Evolutionary conservation across 495 filamentous ascomycete species (phyloP).

Genomic region (Cercophora samala): DNA sequence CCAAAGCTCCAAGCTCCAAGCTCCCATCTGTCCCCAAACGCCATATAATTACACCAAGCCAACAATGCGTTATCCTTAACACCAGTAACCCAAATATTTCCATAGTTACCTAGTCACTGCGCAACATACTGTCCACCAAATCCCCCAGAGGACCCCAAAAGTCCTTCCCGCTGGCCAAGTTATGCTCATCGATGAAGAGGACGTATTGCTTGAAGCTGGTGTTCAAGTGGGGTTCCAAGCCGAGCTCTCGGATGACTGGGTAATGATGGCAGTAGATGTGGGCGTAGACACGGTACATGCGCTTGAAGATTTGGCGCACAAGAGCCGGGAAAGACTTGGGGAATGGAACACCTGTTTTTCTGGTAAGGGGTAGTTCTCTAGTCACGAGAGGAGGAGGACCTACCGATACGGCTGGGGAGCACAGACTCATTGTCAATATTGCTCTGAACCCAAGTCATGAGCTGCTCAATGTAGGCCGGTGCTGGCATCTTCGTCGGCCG

Average conservation of each 20-base stretch:
- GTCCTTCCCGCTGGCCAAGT: conserved; percentile 84
- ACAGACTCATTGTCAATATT: conserved; percentile 95
- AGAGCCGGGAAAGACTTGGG: conserved; percentile 86
- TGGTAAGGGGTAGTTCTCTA: neutral
- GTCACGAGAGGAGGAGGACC: conserved; percentile 10
- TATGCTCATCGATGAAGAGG: conserved; percentile 92
- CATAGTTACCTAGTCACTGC: conserved; percentile 69
- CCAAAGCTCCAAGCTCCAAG: conserved; percentile 12
- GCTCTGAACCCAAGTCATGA: conserved; percentile 93
- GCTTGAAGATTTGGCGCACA: conserved; percentile 93
- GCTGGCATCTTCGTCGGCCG: conserved; percentile 97
- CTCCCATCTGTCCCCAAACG: neutral
- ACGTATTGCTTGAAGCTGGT: conserved; percentile 99
- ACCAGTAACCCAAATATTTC: neutral
- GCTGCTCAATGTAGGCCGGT: conserved; percentile 92
- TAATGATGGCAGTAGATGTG: conserved; percentile 99
- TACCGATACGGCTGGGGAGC: conserved; percentile 88
- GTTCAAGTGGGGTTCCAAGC: conserved; percentile 95
- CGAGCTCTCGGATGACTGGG: conserved; percentile 90
- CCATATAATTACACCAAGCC: neutral
- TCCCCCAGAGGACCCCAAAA: conserved; percentile 98
- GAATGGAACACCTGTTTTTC: conserved; percentile 75
- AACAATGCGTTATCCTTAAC: neutral
- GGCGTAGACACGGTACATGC: conserved; percentile 96
- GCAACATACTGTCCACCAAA: conserved; percentile 93